Percentiles rank a stretch among this genome's conserved stretches.
Evolutionary conservation across 2,329 filamentous ascomycete genomes (phyloP).

Genomic region (Alternaria panax): DNA sequence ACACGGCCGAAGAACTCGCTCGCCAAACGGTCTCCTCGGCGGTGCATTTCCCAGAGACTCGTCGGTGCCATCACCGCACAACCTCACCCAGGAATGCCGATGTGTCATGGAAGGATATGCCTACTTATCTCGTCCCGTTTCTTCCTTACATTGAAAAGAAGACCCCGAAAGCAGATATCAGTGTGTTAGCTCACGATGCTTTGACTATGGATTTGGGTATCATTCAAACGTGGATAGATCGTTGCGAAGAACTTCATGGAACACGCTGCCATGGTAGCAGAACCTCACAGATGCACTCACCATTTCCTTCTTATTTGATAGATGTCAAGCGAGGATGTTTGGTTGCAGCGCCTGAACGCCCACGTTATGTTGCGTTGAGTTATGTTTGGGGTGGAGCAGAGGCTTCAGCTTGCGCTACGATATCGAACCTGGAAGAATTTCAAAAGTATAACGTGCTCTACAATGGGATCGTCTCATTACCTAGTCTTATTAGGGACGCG

Average conservation of each 20-base stretch:
- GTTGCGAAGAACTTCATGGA: not conserved
- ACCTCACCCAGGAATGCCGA: not conserved
- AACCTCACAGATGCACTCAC: not conserved
- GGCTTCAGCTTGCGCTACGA: not conserved
- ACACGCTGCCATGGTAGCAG: not conserved
- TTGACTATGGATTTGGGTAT: not conserved
- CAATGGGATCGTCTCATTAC: constrained; percentile 8
- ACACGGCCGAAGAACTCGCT: not conserved
- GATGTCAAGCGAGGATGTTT: constrained; percentile 14
- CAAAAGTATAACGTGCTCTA: not conserved
- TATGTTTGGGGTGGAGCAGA: constrained; percentile 1
- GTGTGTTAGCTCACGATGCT: not conserved
- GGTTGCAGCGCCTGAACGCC: constrained; percentile 5
- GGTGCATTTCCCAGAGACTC: not conserved
- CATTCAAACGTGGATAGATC: not conserved
- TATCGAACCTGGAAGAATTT: not conserved
- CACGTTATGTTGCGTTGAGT: constrained; percentile 22
- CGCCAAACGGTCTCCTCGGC: not conserved
- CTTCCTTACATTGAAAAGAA: not conserved
- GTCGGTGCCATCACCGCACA: not conserved
- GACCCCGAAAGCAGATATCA: not conserved
- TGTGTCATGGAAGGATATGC: not conserved
- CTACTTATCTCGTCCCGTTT: not conserved
- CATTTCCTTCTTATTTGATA: constrained; percentile 7
- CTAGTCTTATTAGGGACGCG: constrained; percentile 16